These are phyloP conservation scores for Phialophora macrospora DNA, from an alignment of 2,329 filamentous ascomycete genomes.

Conservation along the genomic window DNA sequence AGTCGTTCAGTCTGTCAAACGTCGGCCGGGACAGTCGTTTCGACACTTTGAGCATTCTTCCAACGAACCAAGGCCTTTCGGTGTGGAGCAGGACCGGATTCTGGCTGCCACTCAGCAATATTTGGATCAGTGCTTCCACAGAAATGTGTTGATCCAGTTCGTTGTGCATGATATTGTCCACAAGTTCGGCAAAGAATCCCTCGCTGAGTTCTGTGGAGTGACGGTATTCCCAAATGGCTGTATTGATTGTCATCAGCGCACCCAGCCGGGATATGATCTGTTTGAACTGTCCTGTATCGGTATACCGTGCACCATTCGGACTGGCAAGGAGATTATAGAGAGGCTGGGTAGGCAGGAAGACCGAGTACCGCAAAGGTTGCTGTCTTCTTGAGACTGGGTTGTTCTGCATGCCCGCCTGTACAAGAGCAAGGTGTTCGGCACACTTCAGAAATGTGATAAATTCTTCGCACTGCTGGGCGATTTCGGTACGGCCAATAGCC, in stretches of 20 bases:
- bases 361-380: conserved; percentile 40
- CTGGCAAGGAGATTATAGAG: conserved; percentile 45
- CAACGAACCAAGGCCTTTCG: conserved; percentile 48
- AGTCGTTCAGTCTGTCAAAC: conserved; percentile 46
- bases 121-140: conserved; percentile 48
- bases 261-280: conserved; percentile 47
- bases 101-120: conserved; percentile 46
- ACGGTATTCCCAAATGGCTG: conserved; percentile 50
- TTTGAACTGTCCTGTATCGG: conserved; percentile 46
- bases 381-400: conserved; percentile 32
- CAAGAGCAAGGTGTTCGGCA: conserved; percentile 46
- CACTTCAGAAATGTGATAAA: conserved; percentile 48
- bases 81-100: conserved; percentile 35
- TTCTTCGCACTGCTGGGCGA: conserved; percentile 45
- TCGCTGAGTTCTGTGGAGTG: conserved; percentile 41
- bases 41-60: conserved; percentile 49
- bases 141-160: conserved; percentile 48
- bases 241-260: conserved; percentile 47
- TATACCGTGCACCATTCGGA: conserved; percentile 44
- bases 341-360: conserved; percentile 43
- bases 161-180: conserved; percentile 44
- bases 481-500: conserved; percentile 42
- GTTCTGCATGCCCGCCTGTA: conserved; percentile 37
- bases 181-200: conserved; percentile 44
- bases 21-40: conserved; percentile 44